Conservation (phyloP, 2,329 filamentous ascomycete species). For the Colletotrichum australisinense region DNA sequence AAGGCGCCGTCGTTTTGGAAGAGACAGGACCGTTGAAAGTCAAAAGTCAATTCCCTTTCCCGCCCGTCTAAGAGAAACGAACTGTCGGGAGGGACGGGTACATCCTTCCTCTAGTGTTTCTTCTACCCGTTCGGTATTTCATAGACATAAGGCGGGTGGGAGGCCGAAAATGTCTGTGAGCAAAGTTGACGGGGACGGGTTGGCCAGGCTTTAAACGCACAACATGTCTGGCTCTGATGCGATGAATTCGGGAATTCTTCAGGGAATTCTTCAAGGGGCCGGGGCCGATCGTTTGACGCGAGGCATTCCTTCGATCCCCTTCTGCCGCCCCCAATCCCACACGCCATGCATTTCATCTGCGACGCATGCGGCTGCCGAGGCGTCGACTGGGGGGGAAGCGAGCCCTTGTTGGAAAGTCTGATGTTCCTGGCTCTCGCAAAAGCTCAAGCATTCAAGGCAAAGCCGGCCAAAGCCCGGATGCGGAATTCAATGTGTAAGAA, state of each 20-base stretch:
- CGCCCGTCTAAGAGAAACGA: not conserved
- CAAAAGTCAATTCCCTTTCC: not conserved
- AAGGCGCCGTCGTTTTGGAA: conserved; percentile 19
- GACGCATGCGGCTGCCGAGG: conserved; percentile 5
- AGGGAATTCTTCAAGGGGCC: not conserved
- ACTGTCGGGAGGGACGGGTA: conserved; percentile 23
- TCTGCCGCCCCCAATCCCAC: not conserved
- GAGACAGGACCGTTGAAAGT: conserved; percentile 15
- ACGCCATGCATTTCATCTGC: not conserved
- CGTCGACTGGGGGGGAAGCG: not conserved
- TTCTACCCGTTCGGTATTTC: not conserved
- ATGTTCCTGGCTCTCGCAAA: not conserved
- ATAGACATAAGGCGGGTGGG: not conserved
- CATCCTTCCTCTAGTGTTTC: conserved; percentile 6
- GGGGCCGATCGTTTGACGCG: not conserved
- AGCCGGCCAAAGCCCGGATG: conserved; percentile 1
- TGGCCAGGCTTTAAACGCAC: not conserved
- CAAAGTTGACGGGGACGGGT: not conserved
- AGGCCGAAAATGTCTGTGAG: not conserved
- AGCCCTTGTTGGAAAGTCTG: not conserved
- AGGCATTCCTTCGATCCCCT: not conserved
- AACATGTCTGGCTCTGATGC: not conserved
- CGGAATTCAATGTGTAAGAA: conserved; percentile 7
- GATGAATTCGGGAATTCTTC: not conserved
- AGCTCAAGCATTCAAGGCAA: not conserved